Evolutionary conservation across 106 monocot genomes (phyloP).

Genomic region (Dactylorhiza incarnata): DNA sequence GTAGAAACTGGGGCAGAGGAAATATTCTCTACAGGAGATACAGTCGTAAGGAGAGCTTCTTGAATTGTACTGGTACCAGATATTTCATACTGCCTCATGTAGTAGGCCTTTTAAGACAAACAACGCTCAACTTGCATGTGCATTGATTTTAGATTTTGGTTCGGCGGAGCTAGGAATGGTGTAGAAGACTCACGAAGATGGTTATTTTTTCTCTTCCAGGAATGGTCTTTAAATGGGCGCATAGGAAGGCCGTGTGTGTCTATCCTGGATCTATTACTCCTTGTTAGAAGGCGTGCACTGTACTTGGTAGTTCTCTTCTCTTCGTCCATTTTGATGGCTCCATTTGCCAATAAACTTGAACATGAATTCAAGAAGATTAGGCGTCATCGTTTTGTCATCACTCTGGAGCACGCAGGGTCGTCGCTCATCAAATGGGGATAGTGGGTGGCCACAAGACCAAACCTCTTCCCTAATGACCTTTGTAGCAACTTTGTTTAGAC

Average conservation of each 20-base stretch:
- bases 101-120: too few relatives aligned
- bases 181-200: conserved; percentile 31
- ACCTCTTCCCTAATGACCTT: conserved; percentile 55
- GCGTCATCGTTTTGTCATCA: conserved; percentile 39
- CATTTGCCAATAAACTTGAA: conserved; percentile 35
- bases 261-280: conserved; percentile 22
- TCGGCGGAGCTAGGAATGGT: conserved; percentile 25
- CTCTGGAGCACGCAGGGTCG: conserved; percentile 53
- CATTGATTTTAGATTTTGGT: conserved; percentile 30
- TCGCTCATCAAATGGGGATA: conserved; percentile 76
- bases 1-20: too few relatives aligned
- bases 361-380: conserved; percentile 34
- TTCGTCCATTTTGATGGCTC: conserved; percentile 38
- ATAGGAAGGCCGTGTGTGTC: conserved; percentile 19
- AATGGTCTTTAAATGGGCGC: conserved; percentile 24
- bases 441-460: conserved; percentile 72
- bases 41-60: conserved; percentile 27
- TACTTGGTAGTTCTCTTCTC: conserved; percentile 46
- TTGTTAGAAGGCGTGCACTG: conserved; percentile 26
- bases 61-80: conserved; percentile 4
- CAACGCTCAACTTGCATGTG: conserved; percentile 29
- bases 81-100: not conserved
- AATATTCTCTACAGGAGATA: too few relatives aligned
- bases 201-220: conserved; percentile 14
- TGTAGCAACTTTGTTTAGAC: too few relatives aligned